Evolutionary conservation across 2,329 filamentous ascomycete genomes (phyloP).

Genomic region (Capronia coronata): DNA sequence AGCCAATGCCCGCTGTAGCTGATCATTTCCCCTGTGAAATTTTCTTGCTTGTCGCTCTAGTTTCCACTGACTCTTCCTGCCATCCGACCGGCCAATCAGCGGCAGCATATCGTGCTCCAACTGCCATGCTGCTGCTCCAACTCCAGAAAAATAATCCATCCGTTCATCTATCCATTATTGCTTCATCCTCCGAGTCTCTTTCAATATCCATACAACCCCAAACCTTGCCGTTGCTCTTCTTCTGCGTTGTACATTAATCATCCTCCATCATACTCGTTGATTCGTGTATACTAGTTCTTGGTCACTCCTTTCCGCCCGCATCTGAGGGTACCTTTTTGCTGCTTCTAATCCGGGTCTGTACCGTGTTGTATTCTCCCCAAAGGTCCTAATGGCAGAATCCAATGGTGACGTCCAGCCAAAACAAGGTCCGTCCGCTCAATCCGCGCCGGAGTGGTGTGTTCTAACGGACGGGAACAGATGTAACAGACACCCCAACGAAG

Average conservation of each 20-base stretch:
- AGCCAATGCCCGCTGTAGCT: neutral
- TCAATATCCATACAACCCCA: neutral
- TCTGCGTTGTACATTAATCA: conserved; percentile 4
- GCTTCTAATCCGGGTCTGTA: conserved; percentile 17
- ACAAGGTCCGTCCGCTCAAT: conserved; percentile 17
- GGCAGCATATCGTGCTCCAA: neutral
- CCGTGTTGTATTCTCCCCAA: conserved; percentile 20
- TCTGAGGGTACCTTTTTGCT: conserved; percentile 7
- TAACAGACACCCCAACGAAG: conserved; percentile 6
- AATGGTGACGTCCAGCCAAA: conserved; percentile 28
- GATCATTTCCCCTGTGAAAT: neutral
- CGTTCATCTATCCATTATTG: conserved; percentile 2
- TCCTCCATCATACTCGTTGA: neutral
- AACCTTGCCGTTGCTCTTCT: neutral
- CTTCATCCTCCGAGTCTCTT: neutral
- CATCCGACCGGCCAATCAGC: neutral
- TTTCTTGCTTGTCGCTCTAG: neutral
- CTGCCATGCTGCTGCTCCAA: neutral
- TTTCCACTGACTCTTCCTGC: neutral
- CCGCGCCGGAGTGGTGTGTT: neutral
- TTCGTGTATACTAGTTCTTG: conserved; percentile 25
- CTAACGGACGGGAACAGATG: conserved; percentile 15
- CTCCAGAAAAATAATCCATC: conserved; percentile 4
- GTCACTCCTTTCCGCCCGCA: conserved; percentile 19
- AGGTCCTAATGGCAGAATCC: conserved; percentile 23